Evolutionary conservation across 106 monocot species (phyloP).

Genomic region (Dioscorea zingiberensis): DNA sequence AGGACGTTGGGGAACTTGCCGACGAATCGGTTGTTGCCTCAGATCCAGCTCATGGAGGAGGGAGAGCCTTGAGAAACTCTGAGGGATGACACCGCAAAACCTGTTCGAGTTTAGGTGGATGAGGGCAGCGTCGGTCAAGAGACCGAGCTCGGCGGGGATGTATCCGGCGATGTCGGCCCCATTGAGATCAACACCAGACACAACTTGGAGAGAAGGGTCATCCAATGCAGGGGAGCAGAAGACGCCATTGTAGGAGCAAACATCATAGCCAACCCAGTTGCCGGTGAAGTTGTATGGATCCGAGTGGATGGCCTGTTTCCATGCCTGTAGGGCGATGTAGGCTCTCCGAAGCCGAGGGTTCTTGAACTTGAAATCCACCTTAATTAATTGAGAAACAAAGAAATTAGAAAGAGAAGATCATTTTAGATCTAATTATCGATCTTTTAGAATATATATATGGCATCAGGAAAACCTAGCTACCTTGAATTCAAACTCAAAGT

Average conservation of each 20-base stretch:
- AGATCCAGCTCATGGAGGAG: slow-evolving; percentile 8
- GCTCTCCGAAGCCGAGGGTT: slow-evolving; percentile 1
- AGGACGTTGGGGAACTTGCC: slow-evolving; percentile 9
- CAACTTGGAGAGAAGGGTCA: slow-evolving; percentile 8
- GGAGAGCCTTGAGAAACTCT: slow-evolving; percentile 18
- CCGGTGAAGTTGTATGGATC: slow-evolving; percentile 5
- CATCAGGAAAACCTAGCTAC: too few species aligned
- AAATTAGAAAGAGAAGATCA: too few species aligned
- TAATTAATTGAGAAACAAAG: too few species aligned
- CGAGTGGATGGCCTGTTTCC: slow-evolving; percentile 4
- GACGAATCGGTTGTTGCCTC: slow-evolving; percentile 11
- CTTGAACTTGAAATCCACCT: slow-evolving; percentile 5
- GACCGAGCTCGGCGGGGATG: slow-evolving; percentile 36
- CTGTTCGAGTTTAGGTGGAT: slow-evolving; percentile 44
- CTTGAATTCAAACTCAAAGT: slow-evolving; percentile 12
- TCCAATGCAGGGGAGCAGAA: slow-evolving; percentile 7
- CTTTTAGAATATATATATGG: too few species aligned
- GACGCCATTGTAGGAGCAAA: slow-evolving; percentile 5
- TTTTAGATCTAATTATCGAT: too few species aligned
- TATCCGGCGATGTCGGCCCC: slow-evolving; percentile 44
- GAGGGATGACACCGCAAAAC: slow-evolving; percentile 40
- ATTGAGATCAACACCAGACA: slow-evolving; percentile 33
- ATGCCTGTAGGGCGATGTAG: slow-evolving; percentile 5
- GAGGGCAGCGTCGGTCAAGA: slow-evolving; percentile 30
- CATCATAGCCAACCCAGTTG: slow-evolving; percentile 5